Evolutionary conservation across 192 early-diverging fungal genomes (phyloP).

Genomic region (Geosiphon pyriformis): DNA sequence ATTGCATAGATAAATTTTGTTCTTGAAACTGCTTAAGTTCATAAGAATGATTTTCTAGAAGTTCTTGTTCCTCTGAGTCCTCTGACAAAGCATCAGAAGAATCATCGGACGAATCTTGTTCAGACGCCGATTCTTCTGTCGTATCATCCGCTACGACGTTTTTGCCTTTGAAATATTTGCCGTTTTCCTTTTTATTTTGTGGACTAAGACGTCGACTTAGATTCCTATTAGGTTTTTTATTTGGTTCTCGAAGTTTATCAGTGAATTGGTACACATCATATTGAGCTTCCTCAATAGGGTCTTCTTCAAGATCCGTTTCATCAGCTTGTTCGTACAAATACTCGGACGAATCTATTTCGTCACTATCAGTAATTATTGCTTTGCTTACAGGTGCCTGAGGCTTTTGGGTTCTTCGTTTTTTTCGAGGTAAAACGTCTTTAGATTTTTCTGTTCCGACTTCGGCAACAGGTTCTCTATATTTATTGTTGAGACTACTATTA

Average conservation of each 20-base stretch:
- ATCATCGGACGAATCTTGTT: neutral
- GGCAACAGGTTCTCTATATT: neutral
- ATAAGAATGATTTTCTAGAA: neutral
- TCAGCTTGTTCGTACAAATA: neutral
- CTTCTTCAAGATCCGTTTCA: neutral
- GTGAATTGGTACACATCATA: neutral
- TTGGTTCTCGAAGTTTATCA: neutral
- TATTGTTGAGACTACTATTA: neutral
- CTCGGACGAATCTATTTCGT: neutral
- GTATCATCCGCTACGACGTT: neutral
- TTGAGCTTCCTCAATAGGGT: neutral
- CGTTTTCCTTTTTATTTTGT: neutral
- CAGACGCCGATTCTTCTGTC: neutral
- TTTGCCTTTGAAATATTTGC: neutral
- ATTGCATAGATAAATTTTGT: neutral
- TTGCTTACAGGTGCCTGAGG: neutral
- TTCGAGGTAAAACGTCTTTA: neutral
- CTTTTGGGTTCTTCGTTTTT: neutral
- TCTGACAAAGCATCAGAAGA: neutral
- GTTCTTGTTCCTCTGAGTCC: neutral
- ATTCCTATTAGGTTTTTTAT: neutral
- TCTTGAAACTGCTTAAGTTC: neutral
- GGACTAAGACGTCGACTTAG: neutral
- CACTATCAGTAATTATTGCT: slow-evolving; percentile 7
- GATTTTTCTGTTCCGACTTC: neutral